Conservation (phyloP, 192 early-diverging fungal genomes). For the Podila clonocystis region DNA sequence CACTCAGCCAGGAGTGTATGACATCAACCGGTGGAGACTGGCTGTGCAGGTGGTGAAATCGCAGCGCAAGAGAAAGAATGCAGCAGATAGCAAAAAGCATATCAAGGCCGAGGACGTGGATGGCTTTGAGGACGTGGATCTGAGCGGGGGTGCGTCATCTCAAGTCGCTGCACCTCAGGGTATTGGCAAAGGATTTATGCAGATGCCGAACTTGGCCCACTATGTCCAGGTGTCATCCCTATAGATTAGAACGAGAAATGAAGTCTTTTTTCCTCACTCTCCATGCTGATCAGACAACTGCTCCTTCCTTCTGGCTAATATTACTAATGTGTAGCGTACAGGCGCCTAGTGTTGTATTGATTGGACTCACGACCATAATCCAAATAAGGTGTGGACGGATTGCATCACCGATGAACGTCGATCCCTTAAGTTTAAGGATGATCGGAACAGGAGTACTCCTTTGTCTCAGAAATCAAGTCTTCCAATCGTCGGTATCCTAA, state of each 20-base stretch:
- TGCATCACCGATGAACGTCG: no score
- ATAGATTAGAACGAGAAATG: neutral
- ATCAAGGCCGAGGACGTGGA: neutral
- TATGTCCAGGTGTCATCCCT: constrained; percentile 29
- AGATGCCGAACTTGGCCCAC: constrained; percentile 49
- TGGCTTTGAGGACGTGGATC: constrained; percentile 2
- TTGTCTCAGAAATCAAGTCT: no score
- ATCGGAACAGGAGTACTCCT: no score
- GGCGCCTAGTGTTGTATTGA: no score
- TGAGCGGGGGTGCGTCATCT: neutral
- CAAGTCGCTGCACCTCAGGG: constrained; percentile 9
- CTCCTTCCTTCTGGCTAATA: no score
- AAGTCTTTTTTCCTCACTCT: no score
- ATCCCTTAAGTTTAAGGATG: no score
- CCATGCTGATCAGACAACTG: no score
- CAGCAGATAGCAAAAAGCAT: neutral
- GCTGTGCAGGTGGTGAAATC: constrained; percentile 55
- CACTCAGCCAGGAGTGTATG: constrained; percentile 70
- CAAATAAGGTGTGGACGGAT: no score
- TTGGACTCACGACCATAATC: no score
- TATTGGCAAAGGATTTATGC: constrained; percentile 46
- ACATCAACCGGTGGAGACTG: constrained; percentile 81
- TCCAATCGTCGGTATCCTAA: no score
- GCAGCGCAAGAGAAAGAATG: constrained; percentile 14
- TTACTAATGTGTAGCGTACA: no score